phyloP scores from a whole-genome alignment of 148 eudicot species.

The Cornus florida region DNA sequence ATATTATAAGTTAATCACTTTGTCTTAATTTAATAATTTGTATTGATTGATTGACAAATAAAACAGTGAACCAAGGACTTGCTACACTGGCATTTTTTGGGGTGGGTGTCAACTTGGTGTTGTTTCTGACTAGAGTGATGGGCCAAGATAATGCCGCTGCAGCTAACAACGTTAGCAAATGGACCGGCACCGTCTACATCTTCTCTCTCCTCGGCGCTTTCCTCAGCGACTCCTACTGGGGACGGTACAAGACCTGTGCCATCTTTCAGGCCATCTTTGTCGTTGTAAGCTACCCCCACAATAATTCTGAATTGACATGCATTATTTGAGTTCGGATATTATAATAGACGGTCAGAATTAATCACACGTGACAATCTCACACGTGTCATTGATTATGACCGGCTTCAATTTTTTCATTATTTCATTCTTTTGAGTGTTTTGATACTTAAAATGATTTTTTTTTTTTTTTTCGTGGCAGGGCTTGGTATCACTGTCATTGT shows the following conservation, averaged over 20 bases:
- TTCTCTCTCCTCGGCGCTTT: conserved; percentile 75
- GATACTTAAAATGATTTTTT: neutral
- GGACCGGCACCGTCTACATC: conserved; percentile 79
- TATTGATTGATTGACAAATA: neutral
- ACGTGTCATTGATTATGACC: too few relatives aligned
- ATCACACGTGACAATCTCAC: too few relatives aligned
- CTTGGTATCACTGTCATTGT: conserved; percentile 44
- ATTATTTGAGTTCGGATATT: too few relatives aligned
- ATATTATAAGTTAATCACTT: neutral
- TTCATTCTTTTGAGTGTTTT: too few relatives aligned
- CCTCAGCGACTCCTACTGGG: conserved; percentile 85
- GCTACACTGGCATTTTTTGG: conserved; percentile 79
- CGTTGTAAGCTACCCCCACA: conserved; percentile 31
- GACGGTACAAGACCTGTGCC: conserved; percentile 70
- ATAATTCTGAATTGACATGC: too few relatives aligned
- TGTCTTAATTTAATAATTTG: neutral
- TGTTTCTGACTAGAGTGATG: conserved; percentile 68
- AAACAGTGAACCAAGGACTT: conserved; percentile 74
- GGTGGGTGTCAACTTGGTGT: conserved; percentile 67
- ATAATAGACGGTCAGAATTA: too few relatives aligned
- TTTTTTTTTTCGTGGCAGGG: conserved; percentile 44
- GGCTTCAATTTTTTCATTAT: too few relatives aligned
- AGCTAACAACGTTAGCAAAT: conserved; percentile 76
- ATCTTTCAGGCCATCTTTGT: conserved; percentile 70
- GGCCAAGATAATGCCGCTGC: conserved; percentile 77